A percentile compares a stretch with the other conserved stretches of the same genome.
These are phyloP conservation scores for Gelatoporia subvermispora DNA, from an alignment of 768 basidiomycete species.

Conservation along the genomic window DNA sequence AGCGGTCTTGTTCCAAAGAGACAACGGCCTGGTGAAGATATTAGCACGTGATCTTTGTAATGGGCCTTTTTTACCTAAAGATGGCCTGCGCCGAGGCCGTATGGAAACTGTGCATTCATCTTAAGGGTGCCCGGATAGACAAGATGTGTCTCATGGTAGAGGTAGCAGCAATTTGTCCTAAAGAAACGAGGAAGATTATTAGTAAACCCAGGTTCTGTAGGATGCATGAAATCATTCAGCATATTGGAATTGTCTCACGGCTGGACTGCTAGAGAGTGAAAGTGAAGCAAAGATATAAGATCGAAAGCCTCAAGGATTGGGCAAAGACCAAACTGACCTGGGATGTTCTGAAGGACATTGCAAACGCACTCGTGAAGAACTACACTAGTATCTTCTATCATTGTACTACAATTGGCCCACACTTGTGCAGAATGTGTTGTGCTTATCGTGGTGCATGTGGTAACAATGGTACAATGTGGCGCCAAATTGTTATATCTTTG, in stretches of 20 bases:
- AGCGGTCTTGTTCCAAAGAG: slow-evolving; percentile 21
- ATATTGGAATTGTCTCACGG: slow-evolving; percentile 8
- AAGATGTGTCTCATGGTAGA: slow-evolving; percentile 8
- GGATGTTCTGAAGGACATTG: slow-evolving; percentile 20
- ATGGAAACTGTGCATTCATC: slow-evolving; percentile 8
- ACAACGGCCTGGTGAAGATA: slow-evolving; percentile 22
- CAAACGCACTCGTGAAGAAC: background rate
- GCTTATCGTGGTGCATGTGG: no score
- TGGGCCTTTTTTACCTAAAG: slow-evolving; percentile 31
- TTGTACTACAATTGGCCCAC: no score
- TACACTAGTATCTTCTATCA: no score
- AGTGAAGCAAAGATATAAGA: slow-evolving; percentile 5
- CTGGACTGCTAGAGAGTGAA: slow-evolving; percentile 26
- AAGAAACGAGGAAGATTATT: slow-evolving; percentile 21
- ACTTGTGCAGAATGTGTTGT: no score
- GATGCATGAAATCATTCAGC: slow-evolving; percentile 26
- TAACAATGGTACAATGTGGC: no score
- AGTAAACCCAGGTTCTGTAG: slow-evolving; percentile 23
- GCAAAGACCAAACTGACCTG: slow-evolving; percentile 25
- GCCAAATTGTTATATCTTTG: no score
- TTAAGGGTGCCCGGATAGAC: slow-evolving; percentile 3
- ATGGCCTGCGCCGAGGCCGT: slow-evolving; percentile 25
- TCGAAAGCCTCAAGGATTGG: slow-evolving; percentile 23
- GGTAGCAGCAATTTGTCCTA: slow-evolving; percentile 17
- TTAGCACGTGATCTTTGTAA: slow-evolving; percentile 29